Percentiles rank a stretch among this genome's conserved stretches.
phyloP scores from a whole-genome alignment of 1,284 basidiomycete genomes.

The Cutaneotrichosporon sp. region DNA sequence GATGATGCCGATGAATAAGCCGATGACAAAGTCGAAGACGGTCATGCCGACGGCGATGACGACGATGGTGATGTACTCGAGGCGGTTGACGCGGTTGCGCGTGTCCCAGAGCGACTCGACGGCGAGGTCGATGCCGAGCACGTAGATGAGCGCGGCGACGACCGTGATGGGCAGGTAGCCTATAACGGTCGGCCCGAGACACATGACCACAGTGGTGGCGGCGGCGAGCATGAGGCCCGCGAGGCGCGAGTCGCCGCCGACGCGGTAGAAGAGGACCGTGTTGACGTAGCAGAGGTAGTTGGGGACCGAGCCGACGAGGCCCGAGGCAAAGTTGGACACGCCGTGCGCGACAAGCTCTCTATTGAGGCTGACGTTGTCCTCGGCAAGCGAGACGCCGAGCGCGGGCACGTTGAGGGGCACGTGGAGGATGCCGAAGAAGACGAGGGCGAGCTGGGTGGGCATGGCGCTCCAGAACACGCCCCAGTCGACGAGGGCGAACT shows the following conservation, averaged over 20 bases:
- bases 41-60: slow-evolving; percentile 83
- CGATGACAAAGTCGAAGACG: slow-evolving; percentile 88
- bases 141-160: slow-evolving; percentile 89
- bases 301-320: slow-evolving; percentile 69
- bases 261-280: slow-evolving; percentile 89
- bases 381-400: slow-evolving; percentile 86
- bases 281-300: slow-evolving; percentile 72
- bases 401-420: slow-evolving; percentile 94
- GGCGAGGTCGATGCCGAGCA: slow-evolving; percentile 89
- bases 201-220: slow-evolving; percentile 70
- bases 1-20: slow-evolving; percentile 88
- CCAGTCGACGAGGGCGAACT: slow-evolving; percentile 65
- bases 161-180: slow-evolving; percentile 87
- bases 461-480: slow-evolving; percentile 70
- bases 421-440: slow-evolving; percentile 70
- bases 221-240: slow-evolving; percentile 83
- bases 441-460: slow-evolving; percentile 58
- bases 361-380: slow-evolving; percentile 88
- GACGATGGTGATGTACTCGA: slow-evolving; percentile 60
- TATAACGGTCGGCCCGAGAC: slow-evolving; percentile 72
- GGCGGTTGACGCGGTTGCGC: slow-evolving; percentile 77
- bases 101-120: slow-evolving; percentile 98
- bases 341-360: slow-evolving; percentile 92
- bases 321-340: slow-evolving; percentile 83
- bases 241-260: slow-evolving; percentile 82